These are phyloP conservation scores for Phanerochaete carnosa DNA, from an alignment of 768 basidiomycete genomes.

Conservation along the genomic window DNA sequence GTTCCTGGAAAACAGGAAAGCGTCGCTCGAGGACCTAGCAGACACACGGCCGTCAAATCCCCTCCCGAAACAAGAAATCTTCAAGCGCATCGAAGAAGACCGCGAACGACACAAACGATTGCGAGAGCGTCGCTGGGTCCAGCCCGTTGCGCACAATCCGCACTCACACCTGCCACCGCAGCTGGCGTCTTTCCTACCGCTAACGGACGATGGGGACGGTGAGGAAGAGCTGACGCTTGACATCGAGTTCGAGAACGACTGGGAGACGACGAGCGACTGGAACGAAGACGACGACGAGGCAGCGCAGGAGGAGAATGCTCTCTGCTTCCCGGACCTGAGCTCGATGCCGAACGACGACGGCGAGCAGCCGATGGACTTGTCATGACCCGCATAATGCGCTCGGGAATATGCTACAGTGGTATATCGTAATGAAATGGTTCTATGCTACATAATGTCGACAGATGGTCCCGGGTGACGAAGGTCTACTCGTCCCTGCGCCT, in stretches of 20 bases:
- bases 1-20: constrained; percentile 47
- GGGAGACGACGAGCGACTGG: constrained; percentile 90
- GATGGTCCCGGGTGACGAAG: background rate
- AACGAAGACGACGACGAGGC: constrained; percentile 86
- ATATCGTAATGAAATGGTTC: background rate
- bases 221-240: constrained; percentile 64
- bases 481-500: constrained; percentile 7
- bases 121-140: constrained; percentile 90
- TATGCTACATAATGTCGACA: constrained; percentile 8
- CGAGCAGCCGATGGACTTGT: constrained; percentile 41
- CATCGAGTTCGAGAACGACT: constrained; percentile 86
- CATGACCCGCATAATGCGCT: constrained; percentile 1
- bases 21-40: constrained; percentile 16
- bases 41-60: constrained; percentile 22
- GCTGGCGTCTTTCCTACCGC: constrained; percentile 58
- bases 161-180: constrained; percentile 37
- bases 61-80: constrained; percentile 54
- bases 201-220: constrained; percentile 48
- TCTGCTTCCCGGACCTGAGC: constrained; percentile 58
- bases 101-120: constrained; percentile 90
- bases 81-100: constrained; percentile 89
- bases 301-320: constrained; percentile 61
- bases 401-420: constrained; percentile 10
- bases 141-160: constrained; percentile 58
- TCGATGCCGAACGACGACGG: constrained; percentile 29